These are phyloP conservation scores for Rosa rugosa DNA, from an alignment of 306 rosid genomes.

Conservation along the genomic window DNA sequence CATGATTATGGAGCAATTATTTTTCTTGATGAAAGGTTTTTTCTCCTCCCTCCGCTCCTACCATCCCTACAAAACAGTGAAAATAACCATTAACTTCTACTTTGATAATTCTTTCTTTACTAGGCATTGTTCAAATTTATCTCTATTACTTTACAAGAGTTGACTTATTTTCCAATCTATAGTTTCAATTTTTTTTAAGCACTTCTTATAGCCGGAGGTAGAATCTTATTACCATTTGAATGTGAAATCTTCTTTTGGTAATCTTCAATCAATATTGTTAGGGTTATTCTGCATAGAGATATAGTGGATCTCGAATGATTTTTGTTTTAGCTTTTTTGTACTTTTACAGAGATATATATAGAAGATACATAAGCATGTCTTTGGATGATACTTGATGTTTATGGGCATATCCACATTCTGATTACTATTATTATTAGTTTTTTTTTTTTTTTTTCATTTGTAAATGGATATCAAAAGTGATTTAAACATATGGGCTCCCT, in stretches of 20 bases:
- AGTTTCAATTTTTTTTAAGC: background rate
- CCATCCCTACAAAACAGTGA: background rate
- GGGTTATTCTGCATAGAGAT: background rate
- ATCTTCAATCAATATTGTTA: background rate
- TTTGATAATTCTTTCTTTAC: background rate
- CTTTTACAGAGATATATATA: background rate
- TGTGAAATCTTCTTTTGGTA: background rate
- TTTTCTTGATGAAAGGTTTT: constrained; percentile 87
- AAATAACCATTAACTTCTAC: background rate
- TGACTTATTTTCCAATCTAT: background rate
- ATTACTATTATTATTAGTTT: background rate
- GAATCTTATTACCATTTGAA: background rate
- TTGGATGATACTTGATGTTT: background rate
- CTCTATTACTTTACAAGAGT: background rate
- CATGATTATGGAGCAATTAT: constrained; percentile 96
- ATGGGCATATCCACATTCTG: background rate
- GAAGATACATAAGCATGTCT: background rate
- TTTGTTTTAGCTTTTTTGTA: background rate
- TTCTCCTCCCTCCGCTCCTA: background rate
- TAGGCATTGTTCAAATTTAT: background rate
- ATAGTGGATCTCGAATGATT: background rate
- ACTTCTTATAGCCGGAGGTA: background rate
- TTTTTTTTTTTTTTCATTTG: background rate
- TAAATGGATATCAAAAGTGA: background rate
- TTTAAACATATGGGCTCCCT: background rate